These are phyloP conservation scores for Fusarium equiseti DNA, from an alignment of 2,329 filamentous ascomycete species.

Conservation along the genomic window DNA sequence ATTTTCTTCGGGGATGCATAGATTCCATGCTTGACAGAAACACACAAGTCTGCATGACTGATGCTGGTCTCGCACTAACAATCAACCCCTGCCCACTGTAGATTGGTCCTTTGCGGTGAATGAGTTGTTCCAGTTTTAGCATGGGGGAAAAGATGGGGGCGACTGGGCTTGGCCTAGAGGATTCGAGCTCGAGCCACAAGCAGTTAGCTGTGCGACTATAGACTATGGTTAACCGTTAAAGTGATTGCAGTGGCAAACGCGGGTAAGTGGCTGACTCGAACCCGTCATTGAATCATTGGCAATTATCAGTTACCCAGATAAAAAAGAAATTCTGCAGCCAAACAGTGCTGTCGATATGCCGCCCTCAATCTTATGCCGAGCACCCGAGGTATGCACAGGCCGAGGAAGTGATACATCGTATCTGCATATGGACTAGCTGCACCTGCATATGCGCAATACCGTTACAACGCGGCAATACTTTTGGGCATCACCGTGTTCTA, in stretches of 20 bases:
- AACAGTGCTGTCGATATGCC: neutral
- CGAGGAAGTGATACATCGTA: neutral
- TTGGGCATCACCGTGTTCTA: neutral
- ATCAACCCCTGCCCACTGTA: neutral
- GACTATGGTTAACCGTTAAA: neutral
- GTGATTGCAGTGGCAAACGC: neutral
- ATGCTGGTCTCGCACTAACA: neutral
- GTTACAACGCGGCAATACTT: neutral
- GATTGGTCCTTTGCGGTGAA: neutral
- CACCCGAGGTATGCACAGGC: neutral
- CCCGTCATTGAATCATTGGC: neutral
- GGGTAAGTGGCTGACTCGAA: neutral
- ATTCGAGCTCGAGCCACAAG: neutral
- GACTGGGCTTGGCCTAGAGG: neutral
- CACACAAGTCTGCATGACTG: neutral
- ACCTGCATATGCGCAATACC: neutral
- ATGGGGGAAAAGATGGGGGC: neutral
- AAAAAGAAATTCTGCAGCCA: neutral
- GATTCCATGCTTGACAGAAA: neutral
- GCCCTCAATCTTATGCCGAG: neutral
- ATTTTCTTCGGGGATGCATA: neutral
- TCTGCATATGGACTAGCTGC: neutral
- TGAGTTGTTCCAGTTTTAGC: neutral
- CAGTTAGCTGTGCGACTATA: neutral
- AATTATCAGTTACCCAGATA: neutral